phyloP scores from a whole-genome alignment of 2,329 filamentous ascomycete species.

The Neopestalotiopsis sp. region DNA sequence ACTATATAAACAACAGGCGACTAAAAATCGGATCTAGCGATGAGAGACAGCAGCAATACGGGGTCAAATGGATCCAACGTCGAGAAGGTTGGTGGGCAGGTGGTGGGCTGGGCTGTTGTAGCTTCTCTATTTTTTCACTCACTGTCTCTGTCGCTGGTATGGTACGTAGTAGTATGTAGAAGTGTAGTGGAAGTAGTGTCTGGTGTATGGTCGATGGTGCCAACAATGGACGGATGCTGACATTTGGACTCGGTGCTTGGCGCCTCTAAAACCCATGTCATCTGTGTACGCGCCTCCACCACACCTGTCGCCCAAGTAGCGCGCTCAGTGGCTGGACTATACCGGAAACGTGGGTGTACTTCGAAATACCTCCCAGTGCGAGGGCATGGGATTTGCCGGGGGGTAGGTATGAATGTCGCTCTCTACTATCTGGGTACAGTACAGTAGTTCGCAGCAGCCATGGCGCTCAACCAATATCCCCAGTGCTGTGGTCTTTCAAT shows the following conservation, averaged over 20 bases:
- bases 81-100: slow-evolving; percentile 3
- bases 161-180: not conserved
- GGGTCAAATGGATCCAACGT: slow-evolving; percentile 7
- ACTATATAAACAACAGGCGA: not conserved
- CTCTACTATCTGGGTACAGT: not conserved
- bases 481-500: not conserved
- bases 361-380: slow-evolving; percentile 10
- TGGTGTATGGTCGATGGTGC: slow-evolving; percentile 9
- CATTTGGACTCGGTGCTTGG: slow-evolving; percentile 11
- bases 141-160: not conserved
- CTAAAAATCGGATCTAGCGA: slow-evolving; percentile 1
- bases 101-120: too few relatives aligned
- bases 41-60: slow-evolving; percentile 4
- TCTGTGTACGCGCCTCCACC: slow-evolving; percentile 14
- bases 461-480: slow-evolving; percentile 8
- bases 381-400: not conserved
- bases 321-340: not conserved
- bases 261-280: slow-evolving; percentile 15
- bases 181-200: not conserved
- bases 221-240: not conserved
- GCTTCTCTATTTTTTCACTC: not conserved
- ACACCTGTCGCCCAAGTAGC: slow-evolving; percentile 16
- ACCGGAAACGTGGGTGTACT: slow-evolving; percentile 14
- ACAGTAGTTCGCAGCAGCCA: slow-evolving; percentile 14
- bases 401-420: slow-evolving; percentile 1